Evolutionary conservation across 164 flowering plant species (phyloP).

Genomic region (Piper longum): DNA sequence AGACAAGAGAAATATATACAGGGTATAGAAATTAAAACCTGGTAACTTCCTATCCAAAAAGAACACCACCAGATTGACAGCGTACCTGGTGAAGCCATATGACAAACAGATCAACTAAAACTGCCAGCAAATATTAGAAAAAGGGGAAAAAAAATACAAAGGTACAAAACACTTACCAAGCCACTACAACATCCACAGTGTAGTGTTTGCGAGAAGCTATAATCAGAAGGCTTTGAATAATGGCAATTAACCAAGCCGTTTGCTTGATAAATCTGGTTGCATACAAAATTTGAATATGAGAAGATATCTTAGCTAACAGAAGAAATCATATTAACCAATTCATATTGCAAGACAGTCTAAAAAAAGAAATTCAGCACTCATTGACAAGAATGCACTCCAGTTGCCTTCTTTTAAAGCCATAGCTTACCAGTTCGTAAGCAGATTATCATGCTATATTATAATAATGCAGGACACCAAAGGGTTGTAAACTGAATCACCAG

Average conservation of each 20-base stretch:
- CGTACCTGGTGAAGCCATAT: constrained; percentile 45
- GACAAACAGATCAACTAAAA: neutral
- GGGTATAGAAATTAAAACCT: constrained; percentile 23
- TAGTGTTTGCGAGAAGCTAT: constrained; percentile 93
- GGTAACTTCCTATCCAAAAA: constrained; percentile 69
- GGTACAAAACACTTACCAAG: constrained; percentile 26
- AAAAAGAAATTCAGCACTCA: too few relatives aligned
- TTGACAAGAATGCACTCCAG: too few relatives aligned
- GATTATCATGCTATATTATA: too few relatives aligned
- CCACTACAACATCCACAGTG: constrained; percentile 46
- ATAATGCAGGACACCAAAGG: neutral
- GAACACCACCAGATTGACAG: constrained; percentile 83
- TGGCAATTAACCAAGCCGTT: constrained; percentile 63
- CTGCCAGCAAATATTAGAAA: neutral
- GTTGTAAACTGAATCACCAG: too few relatives aligned
- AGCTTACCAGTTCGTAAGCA: too few relatives aligned
- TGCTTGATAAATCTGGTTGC: constrained; percentile 56
- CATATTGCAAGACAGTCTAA: too few relatives aligned
- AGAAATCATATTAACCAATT: too few relatives aligned
- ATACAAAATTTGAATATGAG: constrained; percentile 2
- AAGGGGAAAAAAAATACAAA: neutral
- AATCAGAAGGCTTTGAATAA: constrained; percentile 69
- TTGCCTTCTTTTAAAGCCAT: too few relatives aligned
- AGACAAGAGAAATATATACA: neutral
- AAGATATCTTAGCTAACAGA: neutral